Evolutionary conservation across 345 rosid species (phyloP), one percentile per base, ranked within the genome.

Genomic region (Sisymbrium altissimum): DNA sequence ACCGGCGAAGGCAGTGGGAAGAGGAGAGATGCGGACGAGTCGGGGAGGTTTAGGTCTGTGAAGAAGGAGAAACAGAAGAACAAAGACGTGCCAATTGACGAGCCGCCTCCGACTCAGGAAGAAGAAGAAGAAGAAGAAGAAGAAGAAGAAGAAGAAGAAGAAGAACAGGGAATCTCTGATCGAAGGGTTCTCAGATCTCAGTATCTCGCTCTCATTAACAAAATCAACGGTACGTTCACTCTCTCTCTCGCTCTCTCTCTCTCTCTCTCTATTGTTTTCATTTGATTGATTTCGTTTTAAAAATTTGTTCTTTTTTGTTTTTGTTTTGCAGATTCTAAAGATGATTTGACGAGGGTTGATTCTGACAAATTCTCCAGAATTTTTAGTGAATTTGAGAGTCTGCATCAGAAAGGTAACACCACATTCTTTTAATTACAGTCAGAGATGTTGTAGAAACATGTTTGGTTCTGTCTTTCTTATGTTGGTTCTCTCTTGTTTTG

Each of bases 101-200:
- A 55, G 49, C 61, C 53, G 33, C 71, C 70, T 23, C 76, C 70
- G 61, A 36, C 7, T 62, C 81, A 73, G 32, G 81, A 68, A 12
- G 73, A 61, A 36, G 73, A 67, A 61, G 72, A 73, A 39, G 74
- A 67, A 61, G 72, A 73, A 39, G 74, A 23, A 23, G 25, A 23
- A 23, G 25, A 23, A 23, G 25, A 23, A 23, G 25, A 23, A 23
- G 81, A 68, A 12, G 73, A 61, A 36, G 73, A 67, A 61, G 72
- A 73, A 39, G 74, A 62, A 54, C 78, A 73, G 8, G 67, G 78
- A 3, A 49, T 72, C 25, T 54, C 66, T n/a, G 83, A 81, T n/a
- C 85, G 93, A 49, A 81, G 97, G 17, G 76, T 77, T 71, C 88
- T 93, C 12, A 85, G 97, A 41, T 91, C 97, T n/a, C 81, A 84